phyloP scores from a whole-genome alignment of 1,284 basidiomycete genomes.

The Apiotrichum veenhuisii region DNA sequence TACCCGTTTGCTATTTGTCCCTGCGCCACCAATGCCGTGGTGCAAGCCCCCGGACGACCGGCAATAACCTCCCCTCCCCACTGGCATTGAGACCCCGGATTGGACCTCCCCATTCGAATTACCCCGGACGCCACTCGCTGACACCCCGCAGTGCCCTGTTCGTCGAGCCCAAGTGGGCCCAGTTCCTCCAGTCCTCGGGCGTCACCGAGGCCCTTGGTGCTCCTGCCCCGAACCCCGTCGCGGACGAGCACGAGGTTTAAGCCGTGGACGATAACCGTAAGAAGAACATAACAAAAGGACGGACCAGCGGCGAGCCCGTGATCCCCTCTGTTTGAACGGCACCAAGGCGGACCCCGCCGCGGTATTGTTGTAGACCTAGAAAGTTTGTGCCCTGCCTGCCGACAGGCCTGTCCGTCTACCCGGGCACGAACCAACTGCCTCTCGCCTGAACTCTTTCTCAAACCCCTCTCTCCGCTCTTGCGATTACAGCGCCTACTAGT shows the following conservation, averaged over 20 bases:
- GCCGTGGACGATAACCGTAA: too few relatives aligned
- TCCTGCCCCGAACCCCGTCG: constrained; percentile 9
- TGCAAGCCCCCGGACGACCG: background rate
- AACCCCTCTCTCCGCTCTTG: too few relatives aligned
- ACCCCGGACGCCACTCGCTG: background rate
- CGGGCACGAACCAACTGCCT: too few relatives aligned
- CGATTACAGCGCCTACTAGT: too few relatives aligned
- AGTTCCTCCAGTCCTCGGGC: constrained; percentile 58
- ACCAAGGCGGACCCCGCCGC: too few relatives aligned
- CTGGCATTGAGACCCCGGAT: background rate
- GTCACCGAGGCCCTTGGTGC: constrained; percentile 46
- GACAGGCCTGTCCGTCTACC: too few relatives aligned
- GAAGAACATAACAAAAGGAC: too few relatives aligned
- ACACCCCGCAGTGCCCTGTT: constrained; percentile 62
- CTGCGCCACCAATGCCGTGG: background rate
- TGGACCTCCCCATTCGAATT: background rate
- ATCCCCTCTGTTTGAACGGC: too few relatives aligned
- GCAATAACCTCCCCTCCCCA: background rate
- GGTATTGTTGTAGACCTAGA: too few relatives aligned
- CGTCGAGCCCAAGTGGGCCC: constrained; percentile 78
- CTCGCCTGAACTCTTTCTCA: too few relatives aligned
- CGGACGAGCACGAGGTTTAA: constrained; percentile 5
- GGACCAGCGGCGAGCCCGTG: too few relatives aligned
- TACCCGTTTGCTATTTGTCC: background rate
- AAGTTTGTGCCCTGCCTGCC: too few relatives aligned